Evolutionary conservation across 768 basidiomycete genomes (phyloP).

Genomic region (Mycena kentingensis): DNA sequence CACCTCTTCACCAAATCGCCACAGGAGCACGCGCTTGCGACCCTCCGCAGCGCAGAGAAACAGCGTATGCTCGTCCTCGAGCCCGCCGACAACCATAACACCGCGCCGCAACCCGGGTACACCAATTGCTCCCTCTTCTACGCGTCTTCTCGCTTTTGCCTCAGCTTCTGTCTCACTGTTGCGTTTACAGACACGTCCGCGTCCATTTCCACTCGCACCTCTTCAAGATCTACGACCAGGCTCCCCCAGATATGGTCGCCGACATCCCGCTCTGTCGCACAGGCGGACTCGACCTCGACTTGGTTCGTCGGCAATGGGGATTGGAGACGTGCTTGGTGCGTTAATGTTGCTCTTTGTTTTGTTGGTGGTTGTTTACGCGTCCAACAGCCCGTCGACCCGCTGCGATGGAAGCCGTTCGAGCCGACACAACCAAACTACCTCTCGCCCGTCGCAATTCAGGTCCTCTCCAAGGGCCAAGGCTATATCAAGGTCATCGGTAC

Average conservation of each 20-base stretch:
- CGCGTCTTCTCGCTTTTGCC: neutral
- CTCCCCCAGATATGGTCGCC: slow-evolving; percentile 17
- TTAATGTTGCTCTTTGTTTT: neutral
- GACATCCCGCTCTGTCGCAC: slow-evolving; percentile 17
- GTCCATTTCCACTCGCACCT: slow-evolving; percentile 19
- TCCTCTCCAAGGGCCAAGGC: slow-evolving; percentile 12
- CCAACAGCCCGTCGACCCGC: slow-evolving; percentile 17
- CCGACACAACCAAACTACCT: slow-evolving; percentile 17
- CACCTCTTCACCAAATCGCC: slow-evolving; percentile 19
- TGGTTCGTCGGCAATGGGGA: slow-evolving; percentile 16
- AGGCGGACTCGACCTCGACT: slow-evolving; percentile 16
- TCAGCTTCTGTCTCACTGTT: too few relatives aligned
- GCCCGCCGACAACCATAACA: slow-evolving; percentile 2
- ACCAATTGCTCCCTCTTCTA: neutral
- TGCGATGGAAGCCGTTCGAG: slow-evolving; percentile 22
- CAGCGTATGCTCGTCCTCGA: slow-evolving; percentile 13
- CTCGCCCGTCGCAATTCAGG: slow-evolving; percentile 16
- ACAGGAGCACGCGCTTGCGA: slow-evolving; percentile 11
- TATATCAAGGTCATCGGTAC: slow-evolving; percentile 20
- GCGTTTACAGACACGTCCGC: slow-evolving; percentile 14
- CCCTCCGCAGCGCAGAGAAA: slow-evolving; percentile 9
- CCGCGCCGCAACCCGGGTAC: slow-evolving; percentile 20
- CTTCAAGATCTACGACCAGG: slow-evolving; percentile 11
- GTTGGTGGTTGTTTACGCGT: neutral
- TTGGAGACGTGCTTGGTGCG: slow-evolving; percentile 20